phyloP scores from a whole-genome alignment of 139 green algal species.

The Micromonas pusilla region DNA sequence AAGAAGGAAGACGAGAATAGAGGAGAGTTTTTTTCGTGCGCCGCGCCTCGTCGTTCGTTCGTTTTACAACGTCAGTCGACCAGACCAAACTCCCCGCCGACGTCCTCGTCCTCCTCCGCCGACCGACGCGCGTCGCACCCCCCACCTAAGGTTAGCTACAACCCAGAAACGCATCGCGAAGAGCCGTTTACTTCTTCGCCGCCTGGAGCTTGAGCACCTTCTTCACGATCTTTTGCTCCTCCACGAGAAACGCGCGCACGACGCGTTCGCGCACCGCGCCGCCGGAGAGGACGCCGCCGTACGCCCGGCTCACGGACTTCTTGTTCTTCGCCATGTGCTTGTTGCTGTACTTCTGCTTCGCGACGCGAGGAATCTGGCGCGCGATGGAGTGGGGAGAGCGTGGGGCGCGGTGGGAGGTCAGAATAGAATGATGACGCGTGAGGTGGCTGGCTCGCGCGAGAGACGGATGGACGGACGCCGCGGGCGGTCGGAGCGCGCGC shows the following conservation, averaged over 20 bases:
- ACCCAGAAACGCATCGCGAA: too few relatives aligned
- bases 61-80: too few relatives aligned
- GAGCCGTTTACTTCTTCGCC: constrained; percentile 4
- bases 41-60: neutral
- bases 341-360: constrained; percentile 49
- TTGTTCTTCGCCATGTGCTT: constrained; percentile 76
- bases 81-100: too few relatives aligned
- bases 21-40: neutral
- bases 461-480: too few relatives aligned
- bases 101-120: too few relatives aligned
- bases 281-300: constrained; percentile 83
- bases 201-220: constrained; percentile 39
- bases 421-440: too few relatives aligned
- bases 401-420: too few relatives aligned
- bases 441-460: too few relatives aligned
- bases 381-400: neutral
- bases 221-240: constrained; percentile 99
- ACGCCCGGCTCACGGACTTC: constrained; percentile 90
- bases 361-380: constrained; percentile 38
- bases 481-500: too few relatives aligned
- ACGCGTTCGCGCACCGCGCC: constrained; percentile 81
- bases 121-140: too few relatives aligned
- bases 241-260: constrained; percentile 89
- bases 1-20: neutral
- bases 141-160: too few relatives aligned